Base-by-base conservation (phyloP, 768 basidiomycete genomes). In the Kwoniella sp. region DNA sequence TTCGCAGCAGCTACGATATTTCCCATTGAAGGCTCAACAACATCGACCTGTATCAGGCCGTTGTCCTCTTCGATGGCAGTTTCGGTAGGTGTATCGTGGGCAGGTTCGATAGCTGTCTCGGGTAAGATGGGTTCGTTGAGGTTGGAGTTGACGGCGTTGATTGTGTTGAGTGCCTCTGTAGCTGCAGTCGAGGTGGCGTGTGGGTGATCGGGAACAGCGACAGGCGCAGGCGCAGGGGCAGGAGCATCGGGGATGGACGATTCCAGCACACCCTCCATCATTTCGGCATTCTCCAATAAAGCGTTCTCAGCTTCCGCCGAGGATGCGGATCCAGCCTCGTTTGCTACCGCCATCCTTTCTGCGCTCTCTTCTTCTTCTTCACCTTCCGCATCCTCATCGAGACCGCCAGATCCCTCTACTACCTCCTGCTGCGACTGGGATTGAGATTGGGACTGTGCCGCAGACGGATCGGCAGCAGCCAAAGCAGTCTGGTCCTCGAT, bases 231-330 rank as follows among this genome's bases (percentile, higher is more conserved):
- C 7, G 49, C 15, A 51, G 62, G 21, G 17, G 54, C 26, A 6
- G 69, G 74, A 25, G 65, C 69, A 49, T 60, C 46, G 7, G 73
- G 73, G n/a, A 75, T 75, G 40, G 67, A 59, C 21, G 58, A 40
- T 56, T 75, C 73, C 44, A 75, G 65, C 10, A 68, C 68, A 37
- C 25, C 27, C 57, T 72, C 73, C 30, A 71, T 59, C 1, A 53
- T 57, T 49, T 68, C 64, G n/a, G 73, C 73, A 56, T 60, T 68
- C 12, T 63, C 56, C 49, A 74, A 27, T 12, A 67, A 33, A 29
- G 68, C 53, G 19, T 65, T 52, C 36, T 66, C 40, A 19, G 63
- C 68, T 24, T 64, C 62, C 10, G 46, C 58, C 29, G 52, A 15
- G 30, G 55, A 27, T 12, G 10, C 22, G 3, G 40, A 9, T 19